Evolutionary conservation across 2,329 filamentous ascomycete species (phyloP).

Genomic region (Stachybotrys elegans): DNA sequence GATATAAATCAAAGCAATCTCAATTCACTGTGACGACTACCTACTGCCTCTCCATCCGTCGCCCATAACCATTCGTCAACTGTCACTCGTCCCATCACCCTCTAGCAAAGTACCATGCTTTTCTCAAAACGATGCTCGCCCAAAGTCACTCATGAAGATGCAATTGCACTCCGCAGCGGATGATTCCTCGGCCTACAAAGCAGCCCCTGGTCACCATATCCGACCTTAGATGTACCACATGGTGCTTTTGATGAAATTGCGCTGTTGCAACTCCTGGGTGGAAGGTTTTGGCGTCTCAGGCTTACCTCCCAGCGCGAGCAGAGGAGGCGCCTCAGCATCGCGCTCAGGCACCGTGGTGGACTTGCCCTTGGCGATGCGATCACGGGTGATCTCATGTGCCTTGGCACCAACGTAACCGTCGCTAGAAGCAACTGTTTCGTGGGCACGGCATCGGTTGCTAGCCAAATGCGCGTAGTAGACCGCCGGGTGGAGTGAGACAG

Average conservation of each 20-base stretch:
- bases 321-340: conserved; percentile 19
- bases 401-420: conserved; percentile 39
- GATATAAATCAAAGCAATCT: no score
- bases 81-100: no score
- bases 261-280: conserved; percentile 24
- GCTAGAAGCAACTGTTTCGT: conserved; percentile 52
- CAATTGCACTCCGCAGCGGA: no score
- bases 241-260: conserved; percentile 30
- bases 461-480: conserved; percentile 96
- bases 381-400: conserved; percentile 32
- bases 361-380: conserved; percentile 34
- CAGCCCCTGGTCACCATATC: no score
- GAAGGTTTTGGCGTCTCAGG: conserved; percentile 13
- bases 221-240: conserved; percentile 46
- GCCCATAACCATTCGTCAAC: no score
- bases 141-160: no score
- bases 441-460: conserved; percentile 70
- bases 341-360: conserved; percentile 15
- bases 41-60: no score
- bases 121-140: no score
- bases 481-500: conserved; percentile 82
- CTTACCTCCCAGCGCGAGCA: conserved; percentile 25
- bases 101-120: no score
- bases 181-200: no score
- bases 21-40: no score